Evolutionary conservation across 306 rosid species (phyloP).

Genomic region (Spatholobus suberectus): DNA sequence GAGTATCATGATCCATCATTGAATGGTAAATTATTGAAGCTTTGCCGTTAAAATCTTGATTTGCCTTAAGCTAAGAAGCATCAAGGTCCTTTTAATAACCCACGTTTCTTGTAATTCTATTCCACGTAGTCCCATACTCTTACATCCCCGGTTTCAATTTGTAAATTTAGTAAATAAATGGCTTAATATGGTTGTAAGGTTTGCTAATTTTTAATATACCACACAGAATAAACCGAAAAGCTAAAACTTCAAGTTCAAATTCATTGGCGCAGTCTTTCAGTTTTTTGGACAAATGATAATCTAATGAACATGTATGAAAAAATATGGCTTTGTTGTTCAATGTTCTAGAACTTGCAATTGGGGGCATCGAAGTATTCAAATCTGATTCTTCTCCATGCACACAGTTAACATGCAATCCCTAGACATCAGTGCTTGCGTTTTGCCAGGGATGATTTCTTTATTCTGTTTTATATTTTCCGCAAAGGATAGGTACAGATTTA

Average conservation of each 20-base stretch:
- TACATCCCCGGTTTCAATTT: neutral
- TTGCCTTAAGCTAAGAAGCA: slow-evolving; percentile 1
- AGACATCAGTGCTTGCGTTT: neutral
- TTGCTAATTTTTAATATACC: neutral
- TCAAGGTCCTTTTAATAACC: neutral
- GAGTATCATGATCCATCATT: slow-evolving; percentile 52
- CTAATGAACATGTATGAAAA: neutral
- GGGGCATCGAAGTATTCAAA: neutral
- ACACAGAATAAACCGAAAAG: neutral
- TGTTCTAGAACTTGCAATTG: neutral
- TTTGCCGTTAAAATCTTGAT: slow-evolving; percentile 33
- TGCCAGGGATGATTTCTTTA: neutral
- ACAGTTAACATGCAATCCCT: neutral
- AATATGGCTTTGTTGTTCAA: neutral
- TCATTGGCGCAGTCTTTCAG: neutral
- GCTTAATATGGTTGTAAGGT: neutral
- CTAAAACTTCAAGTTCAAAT: neutral
- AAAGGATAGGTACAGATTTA: neutral
- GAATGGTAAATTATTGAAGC: slow-evolving; percentile 28
- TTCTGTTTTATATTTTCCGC: neutral
- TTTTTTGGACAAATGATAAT: neutral
- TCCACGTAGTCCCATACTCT: neutral
- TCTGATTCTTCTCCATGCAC: neutral
- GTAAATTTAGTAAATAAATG: neutral
- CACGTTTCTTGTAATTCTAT: too few species aligned